Evolutionary conservation across 257 asterid species (phyloP), one percentile per base, ranked within the genome.

Genomic region (Cordia subcordata): DNA sequence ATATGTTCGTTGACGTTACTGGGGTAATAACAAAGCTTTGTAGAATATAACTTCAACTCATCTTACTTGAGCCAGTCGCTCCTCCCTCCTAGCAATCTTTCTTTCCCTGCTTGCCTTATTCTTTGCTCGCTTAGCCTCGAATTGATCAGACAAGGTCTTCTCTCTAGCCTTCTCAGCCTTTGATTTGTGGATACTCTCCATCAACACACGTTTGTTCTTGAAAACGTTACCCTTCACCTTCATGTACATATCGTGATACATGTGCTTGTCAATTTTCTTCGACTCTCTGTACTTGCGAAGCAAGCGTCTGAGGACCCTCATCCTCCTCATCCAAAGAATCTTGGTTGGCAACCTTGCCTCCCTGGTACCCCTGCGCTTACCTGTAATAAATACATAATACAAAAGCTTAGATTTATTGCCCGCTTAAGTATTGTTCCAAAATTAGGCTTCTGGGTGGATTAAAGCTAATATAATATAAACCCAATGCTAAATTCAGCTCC

Each of bases 231-330:
- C 98, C 83, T 90, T 90, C 1, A 90, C 98, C 91, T 71, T 85
- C 96, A 90, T 90, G 83, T 87, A 90, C 96, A 90, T 90, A 69
- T 90, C 98, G 60, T 90, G 96, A 38, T 90, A 90, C 98, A 90
- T 87, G 78, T 90, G 98, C 71, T 72, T 83, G 87, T 90, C 98
- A 32, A 90, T 90, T 81, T 90, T 90, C 80, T 90, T 90, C 0
- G 96, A 53, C 78, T 90, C 98, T 19, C 98, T 50, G 63, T 90
- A 90, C 84, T 90, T 90, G 65, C 96, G 88, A 8, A 90, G 95
- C 84, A 90, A 68, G 13, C 97, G 87, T 47, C 97, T 81, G 1
- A 90, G 95, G 39, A 90, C 96, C 60, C 97, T 83, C 83, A 90
- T 75, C 65, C 97, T 90, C 76, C 96, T 69, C 97, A 90, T 90